Evolutionary conservation across 768 basidiomycete genomes (phyloP), one percentile per base, ranked within the genome.

Genomic region (Tricholoma terreum): DNA sequence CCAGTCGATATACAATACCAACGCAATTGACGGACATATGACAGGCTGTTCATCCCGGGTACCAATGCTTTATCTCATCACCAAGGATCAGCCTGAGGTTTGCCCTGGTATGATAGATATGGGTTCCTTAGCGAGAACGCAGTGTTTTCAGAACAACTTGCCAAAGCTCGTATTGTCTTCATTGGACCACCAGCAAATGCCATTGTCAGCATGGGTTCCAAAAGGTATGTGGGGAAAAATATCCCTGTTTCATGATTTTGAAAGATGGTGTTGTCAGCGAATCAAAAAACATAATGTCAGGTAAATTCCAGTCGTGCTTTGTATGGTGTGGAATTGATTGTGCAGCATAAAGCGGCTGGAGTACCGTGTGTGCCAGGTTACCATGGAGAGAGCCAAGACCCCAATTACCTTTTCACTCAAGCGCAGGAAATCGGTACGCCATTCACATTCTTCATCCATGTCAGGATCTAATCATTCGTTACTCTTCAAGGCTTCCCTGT

Each of bases 331-430:
- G 22, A 49, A 49, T 22, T 49, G 27, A 49, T 49, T 7, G 10
- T 4, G 46, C n/a, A 31, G n/a, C 14, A 31, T 31, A 7, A 21
- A 90, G 91, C 83, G 62, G 94, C 94, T 56, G 86, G 87, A 0
- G 94, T 98, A 1, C 93, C 94, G 1, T 94, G 93, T 67, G 90
- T 98, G 5, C 94, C 95, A 43, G 94, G 94, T 0, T 98, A 96
- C 74, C 94, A 98, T 61, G 92, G 92, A 22, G 71, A 80, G 3
- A 84, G 91, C 42, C 94, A 97, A 75, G 83, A 89, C 59, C 83
- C 85, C 1, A 68, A 79, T n/a, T 80, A 84, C 59, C 81, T 97
- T 21, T 83, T 81, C 49, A 62, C 73, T n/a, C 80, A 89, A 66
- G 87, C 94, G 0, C 74, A 84, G 65, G 74, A 82, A 57, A 92